Evolutionary conservation across 2,329 filamentous ascomycete species (phyloP).

Genomic region (Zasmidium citrigriseum): DNA sequence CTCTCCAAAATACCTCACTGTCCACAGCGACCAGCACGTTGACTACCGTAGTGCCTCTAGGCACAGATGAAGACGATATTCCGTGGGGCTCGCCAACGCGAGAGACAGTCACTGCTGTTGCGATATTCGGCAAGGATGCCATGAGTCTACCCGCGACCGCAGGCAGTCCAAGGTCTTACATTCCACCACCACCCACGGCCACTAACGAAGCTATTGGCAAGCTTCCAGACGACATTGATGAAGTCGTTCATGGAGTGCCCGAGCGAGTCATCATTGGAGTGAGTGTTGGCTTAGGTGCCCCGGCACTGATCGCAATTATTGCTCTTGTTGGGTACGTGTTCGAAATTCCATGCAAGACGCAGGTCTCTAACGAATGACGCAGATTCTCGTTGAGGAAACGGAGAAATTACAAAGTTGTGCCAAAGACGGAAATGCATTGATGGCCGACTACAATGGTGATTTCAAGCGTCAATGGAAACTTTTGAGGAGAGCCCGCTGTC

Average conservation of each 20-base stretch:
- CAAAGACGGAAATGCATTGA: too few relatives aligned
- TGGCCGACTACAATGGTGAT: too few relatives aligned
- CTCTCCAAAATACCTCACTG: slow-evolving; percentile 48
- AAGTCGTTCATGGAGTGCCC: not conserved
- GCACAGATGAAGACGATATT: not conserved
- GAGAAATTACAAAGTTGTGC: too few relatives aligned
- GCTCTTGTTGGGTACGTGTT: not conserved
- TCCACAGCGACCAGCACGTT: slow-evolving; percentile 43
- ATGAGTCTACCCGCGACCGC: not conserved
- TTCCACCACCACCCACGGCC: not conserved
- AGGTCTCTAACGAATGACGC: too few relatives aligned
- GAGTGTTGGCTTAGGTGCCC: not conserved
- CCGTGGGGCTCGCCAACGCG: not conserved
- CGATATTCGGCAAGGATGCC: not conserved
- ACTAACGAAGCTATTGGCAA: not conserved
- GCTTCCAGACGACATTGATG: not conserved
- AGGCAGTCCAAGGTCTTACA: not conserved
- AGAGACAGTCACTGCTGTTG: not conserved
- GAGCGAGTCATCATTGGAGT: not conserved
- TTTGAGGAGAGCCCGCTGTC: too few relatives aligned
- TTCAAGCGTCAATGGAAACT: too few relatives aligned
- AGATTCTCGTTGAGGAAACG: too few relatives aligned
- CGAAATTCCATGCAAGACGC: too few relatives aligned
- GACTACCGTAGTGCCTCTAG: slow-evolving; percentile 34
- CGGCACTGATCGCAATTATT: not conserved